Evolutionary conservation across 345 rosid genomes (phyloP).

Genomic region (Capsella bursapastoris): DNA sequence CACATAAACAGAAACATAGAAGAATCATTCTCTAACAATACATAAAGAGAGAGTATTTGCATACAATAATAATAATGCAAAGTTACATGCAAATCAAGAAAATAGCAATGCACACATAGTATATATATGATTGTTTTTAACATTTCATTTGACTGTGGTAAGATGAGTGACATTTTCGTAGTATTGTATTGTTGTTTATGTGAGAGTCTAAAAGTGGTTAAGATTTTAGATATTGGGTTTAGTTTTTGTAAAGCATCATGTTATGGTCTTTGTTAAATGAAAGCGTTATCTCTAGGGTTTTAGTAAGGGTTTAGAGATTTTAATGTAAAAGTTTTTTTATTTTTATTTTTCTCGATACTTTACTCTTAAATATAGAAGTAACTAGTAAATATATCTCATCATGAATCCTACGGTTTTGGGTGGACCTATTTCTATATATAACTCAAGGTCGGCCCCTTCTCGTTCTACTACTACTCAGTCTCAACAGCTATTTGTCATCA

Average conservation of each 20-base stretch:
- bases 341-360: background rate
- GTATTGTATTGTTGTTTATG: too few relatives aligned
- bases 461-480: background rate
- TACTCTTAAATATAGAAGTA: slow-evolving; percentile 3
- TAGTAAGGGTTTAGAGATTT: background rate
- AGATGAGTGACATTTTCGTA: background rate
- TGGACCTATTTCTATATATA: slow-evolving; percentile 30
- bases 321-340: background rate
- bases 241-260: too few relatives aligned
- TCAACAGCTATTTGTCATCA: slow-evolving; percentile 37
- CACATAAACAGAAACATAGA: background rate
- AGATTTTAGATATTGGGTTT: too few relatives aligned
- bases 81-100: background rate
- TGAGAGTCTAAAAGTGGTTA: too few relatives aligned
- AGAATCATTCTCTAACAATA: background rate
- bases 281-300: too few relatives aligned
- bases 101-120: background rate
- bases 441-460: slow-evolving; percentile 39
- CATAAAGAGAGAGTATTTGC: background rate
- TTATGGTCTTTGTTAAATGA: too few relatives aligned
- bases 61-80: background rate
- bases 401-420: slow-evolving; percentile 37
- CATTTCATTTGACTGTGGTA: background rate
- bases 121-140: too few relatives aligned
- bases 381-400: slow-evolving; percentile 10